phyloP scores from a whole-genome alignment of 1,139 yeast species.

The Eremothecium sinecaudum region DNA sequence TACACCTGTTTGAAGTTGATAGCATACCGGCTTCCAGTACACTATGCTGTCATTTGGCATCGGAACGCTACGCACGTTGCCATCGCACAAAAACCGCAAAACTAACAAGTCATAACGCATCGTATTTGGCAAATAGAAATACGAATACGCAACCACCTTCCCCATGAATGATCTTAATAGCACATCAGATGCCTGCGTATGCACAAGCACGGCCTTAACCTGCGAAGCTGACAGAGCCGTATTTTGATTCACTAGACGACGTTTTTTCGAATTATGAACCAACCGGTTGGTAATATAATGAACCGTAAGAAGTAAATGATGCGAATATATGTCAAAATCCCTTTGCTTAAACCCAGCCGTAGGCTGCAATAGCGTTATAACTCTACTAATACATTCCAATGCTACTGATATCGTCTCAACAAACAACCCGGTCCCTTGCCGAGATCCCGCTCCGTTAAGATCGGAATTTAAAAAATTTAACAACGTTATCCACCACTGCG shows the following conservation, averaged over 20 bases:
- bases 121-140: constrained; percentile 23
- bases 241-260: constrained; percentile 8
- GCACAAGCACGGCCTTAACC: constrained; percentile 7
- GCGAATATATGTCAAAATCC: constrained; percentile 21
- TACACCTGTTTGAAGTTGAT: not conserved
- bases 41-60: not conserved
- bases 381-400: constrained; percentile 25
- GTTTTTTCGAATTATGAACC: constrained; percentile 19
- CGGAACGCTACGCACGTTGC: not conserved
- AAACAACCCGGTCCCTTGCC: constrained; percentile 1
- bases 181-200: constrained; percentile 19
- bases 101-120: constrained; percentile 22
- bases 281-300: constrained; percentile 24
- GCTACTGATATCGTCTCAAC: constrained; percentile 17
- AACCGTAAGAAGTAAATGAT: constrained; percentile 23
- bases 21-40: constrained; percentile 1
- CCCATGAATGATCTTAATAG: constrained; percentile 25
- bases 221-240: constrained; percentile 7
- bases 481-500: constrained; percentile 30
- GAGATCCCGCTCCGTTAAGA: constrained; percentile 5
- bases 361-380: constrained; percentile 18
- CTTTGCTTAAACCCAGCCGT: constrained; percentile 8
- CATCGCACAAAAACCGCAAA: constrained; percentile 10
- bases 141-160: constrained; percentile 27
- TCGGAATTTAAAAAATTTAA: constrained; percentile 22